Conservation (phyloP, 495 filamentous ascomycete species). For the Penicillium robsamsonii region DNA sequence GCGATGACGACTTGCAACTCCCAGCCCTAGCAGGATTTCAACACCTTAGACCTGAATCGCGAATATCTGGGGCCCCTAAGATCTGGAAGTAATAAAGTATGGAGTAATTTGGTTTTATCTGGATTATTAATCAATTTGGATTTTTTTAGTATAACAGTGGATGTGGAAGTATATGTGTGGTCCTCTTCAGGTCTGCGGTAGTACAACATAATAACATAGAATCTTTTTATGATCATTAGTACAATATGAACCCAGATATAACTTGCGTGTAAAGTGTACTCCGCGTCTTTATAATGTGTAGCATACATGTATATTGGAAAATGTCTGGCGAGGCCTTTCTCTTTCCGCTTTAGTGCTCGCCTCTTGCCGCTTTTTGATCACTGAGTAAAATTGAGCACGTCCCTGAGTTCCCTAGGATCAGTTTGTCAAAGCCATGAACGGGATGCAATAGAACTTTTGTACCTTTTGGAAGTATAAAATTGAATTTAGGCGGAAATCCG, state of each 20-base stretch:
- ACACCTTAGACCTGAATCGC: not conserved
- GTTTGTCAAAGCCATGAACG: too few species aligned
- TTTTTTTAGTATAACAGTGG: not conserved
- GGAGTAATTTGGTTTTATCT: not conserved
- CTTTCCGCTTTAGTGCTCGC: too few species aligned
- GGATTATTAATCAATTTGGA: not conserved
- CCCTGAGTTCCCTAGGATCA: too few species aligned
- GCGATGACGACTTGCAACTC: slow-evolving; percentile 21
- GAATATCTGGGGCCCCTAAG: not conserved
- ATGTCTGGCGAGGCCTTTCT: too few species aligned
- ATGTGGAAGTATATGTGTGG: not conserved
- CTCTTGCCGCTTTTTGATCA: too few species aligned
- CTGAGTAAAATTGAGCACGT: too few species aligned
- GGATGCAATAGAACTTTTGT: too few species aligned
- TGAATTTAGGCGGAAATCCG: too few species aligned
- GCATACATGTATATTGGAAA: not conserved
- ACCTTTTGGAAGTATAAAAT: too few species aligned
- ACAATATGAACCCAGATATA: not conserved
- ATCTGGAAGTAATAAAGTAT: too few species aligned
- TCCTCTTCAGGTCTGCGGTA: not conserved
- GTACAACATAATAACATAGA: not conserved
- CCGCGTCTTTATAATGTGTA: not conserved
- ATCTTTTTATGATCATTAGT: not conserved
- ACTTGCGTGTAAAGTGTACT: not conserved
- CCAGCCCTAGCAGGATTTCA: not conserved